phyloP scores from a whole-genome alignment of 208 protist genomes.

The Trypanosoma avium region DNA sequence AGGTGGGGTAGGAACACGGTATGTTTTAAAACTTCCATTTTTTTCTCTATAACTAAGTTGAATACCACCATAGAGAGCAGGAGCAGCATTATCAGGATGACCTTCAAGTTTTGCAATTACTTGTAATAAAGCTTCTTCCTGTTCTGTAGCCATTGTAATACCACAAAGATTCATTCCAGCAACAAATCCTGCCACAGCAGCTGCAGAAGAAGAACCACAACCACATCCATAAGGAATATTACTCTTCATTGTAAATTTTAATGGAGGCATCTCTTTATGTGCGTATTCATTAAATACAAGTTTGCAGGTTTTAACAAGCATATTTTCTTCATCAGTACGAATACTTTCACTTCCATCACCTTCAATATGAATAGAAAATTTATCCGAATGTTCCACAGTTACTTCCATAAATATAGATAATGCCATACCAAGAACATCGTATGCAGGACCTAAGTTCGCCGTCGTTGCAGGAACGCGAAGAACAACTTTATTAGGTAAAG shows the following conservation, averaged over 20 bases:
- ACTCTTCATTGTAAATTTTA: slow-evolving; percentile 84
- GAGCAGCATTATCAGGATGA: slow-evolving; percentile 92
- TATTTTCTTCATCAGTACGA: slow-evolving; percentile 68
- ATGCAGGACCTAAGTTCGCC: slow-evolving; percentile 92
- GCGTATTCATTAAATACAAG: slow-evolving; percentile 78
- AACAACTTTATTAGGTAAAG: slow-evolving; percentile 51
- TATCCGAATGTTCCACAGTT: slow-evolving; percentile 73
- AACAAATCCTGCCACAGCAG: slow-evolving; percentile 88
- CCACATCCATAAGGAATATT: slow-evolving; percentile 91
- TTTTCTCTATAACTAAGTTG: slow-evolving; percentile 77
- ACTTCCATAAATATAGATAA: slow-evolving; percentile 92
- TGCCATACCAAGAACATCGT: slow-evolving; percentile 92
- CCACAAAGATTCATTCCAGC: slow-evolving; percentile 88
- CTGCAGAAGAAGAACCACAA: slow-evolving; percentile 88
- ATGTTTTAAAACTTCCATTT: slow-evolving; percentile 45
- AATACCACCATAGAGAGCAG: slow-evolving; percentile 93
- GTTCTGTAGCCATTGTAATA: slow-evolving; percentile 67
- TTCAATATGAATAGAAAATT: slow-evolving; percentile 70
- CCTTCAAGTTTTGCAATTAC: slow-evolving; percentile 89
- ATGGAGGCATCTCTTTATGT: slow-evolving; percentile 74
- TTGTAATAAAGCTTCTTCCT: slow-evolving; percentile 74
- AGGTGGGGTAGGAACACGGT: slow-evolving; percentile 75
- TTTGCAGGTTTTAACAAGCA: slow-evolving; percentile 77
- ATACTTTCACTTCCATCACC: slow-evolving; percentile 85
- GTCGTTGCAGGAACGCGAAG: slow-evolving; percentile 92